Percentiles rank a stretch among this genome's conserved stretches.
These are phyloP conservation scores for Boletus vermiculosoides DNA, from an alignment of 768 basidiomycete genomes.

Conservation along the genomic window DNA sequence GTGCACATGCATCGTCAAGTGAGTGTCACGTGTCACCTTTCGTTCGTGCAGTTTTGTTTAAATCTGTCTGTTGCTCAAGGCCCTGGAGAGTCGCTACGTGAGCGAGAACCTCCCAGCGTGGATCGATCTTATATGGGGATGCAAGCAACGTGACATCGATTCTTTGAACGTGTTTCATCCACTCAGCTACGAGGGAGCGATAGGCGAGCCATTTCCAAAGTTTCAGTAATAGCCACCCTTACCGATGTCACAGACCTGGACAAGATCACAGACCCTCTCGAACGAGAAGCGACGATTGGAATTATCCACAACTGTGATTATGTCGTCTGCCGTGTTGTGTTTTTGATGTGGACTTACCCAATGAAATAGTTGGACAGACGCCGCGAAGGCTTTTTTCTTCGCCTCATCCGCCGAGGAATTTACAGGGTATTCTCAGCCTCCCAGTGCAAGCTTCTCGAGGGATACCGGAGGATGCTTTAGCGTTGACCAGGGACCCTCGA, in stretches of 20 bases:
- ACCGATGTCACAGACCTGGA: conserved; percentile 63
- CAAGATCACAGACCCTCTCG: conserved; percentile 77
- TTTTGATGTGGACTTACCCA: background rate
- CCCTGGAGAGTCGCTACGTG: conserved; percentile 84
- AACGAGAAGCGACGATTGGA: conserved; percentile 89
- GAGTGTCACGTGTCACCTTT: conserved; percentile 13
- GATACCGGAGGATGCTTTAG: conserved; percentile 78
- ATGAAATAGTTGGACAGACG: conserved; percentile 77
- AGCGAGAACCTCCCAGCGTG: conserved; percentile 81
- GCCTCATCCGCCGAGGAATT: conserved; percentile 74
- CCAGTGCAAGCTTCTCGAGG: conserved; percentile 73
- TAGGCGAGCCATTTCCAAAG: conserved; percentile 45
- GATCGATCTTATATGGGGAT: conserved; percentile 95
- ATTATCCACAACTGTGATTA: conserved; percentile 90
- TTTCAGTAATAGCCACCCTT: background rate
- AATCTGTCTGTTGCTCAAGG: conserved; percentile 40
- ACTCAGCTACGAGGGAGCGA: conserved; percentile 87
- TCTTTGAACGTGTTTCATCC: conserved; percentile 90
- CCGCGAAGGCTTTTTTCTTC: conserved; percentile 78
- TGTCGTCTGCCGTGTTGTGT: background rate
- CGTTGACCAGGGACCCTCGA: conserved; percentile 56
- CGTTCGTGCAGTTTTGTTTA: background rate
- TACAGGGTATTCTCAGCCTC: conserved; percentile 69
- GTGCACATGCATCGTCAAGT: conserved; percentile 75
- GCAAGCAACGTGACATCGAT: conserved; percentile 74